Evolutionary conservation across 2,329 filamentous ascomycete genomes (phyloP), one percentile per base, ranked within the genome.

Genomic region (Emmonsia crescens): DNA sequence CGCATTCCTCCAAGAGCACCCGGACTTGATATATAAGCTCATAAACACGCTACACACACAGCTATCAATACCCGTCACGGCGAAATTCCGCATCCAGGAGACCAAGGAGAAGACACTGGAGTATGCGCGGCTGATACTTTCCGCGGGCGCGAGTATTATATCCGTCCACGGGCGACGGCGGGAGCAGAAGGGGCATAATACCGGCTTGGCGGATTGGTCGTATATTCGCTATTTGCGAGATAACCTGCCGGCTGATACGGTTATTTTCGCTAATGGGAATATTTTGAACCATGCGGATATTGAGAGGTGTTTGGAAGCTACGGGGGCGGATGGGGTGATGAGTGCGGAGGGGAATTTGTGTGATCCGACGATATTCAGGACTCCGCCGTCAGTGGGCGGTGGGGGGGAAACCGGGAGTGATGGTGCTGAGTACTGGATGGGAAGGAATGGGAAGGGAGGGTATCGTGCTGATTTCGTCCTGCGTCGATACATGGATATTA

Each of bases 181-280:
- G 65, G 91, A 97, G 70, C 93, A 97, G 74, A 99, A 99, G 77
- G 93, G 94, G 0, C 94, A 99, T 72, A 83, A 96, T 70, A 99
- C 94, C 0, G 94, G 94, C 0, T 68, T 97, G 42, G 94, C 94
- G 4, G 91, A 99, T 75, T 99, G 94, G 94, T 78, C 78, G n/a
- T 84, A 88, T 70, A 86, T 99, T 61, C 83, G 86, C 4, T 93
- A 89, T 70, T 76, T 99, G 66, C 82, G 94, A 57, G 89, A 96
- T 12, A 88, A 87, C 64, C 77, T 99, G 36, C 93, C 93, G 0
- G 77, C 82, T 0, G 91, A 96, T 56, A 95, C 91, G 8, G 94
- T 99, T 29, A 84, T 99, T 2, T 97, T 99, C 72, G 94, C 94
- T 3, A 99, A 99, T 73, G 94, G 94, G 14, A 99, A 99, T 71